These are phyloP conservation scores for thale cress (Arabidopsis thaliana) DNA, from an alignment of 345 rosid genomes.

Conservation along the genomic window DNA sequence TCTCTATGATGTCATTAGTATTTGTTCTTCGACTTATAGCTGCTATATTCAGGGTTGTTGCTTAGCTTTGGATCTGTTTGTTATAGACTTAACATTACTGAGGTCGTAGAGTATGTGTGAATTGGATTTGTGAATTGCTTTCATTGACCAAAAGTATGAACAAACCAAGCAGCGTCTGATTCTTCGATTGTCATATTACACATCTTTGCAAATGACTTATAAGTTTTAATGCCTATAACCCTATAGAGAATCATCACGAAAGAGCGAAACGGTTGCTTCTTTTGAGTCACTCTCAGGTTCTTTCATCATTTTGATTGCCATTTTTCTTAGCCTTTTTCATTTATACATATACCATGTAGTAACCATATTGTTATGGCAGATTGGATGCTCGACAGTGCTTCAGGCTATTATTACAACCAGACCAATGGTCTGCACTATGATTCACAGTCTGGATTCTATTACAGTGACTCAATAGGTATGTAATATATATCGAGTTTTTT, in stretches of 20 bases:
- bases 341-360: slow-evolving; percentile 33
- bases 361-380: slow-evolving; percentile 54
- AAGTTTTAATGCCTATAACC: slow-evolving; percentile 35
- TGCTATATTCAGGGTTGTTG: not conserved
- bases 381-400: slow-evolving; percentile 71
- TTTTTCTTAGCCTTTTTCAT: slow-evolving; percentile 13
- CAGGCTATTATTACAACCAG: slow-evolving; percentile 71
- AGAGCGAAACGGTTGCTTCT: slow-evolving; percentile 25
- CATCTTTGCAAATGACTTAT: slow-evolving; percentile 30
- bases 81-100: slow-evolving; percentile 10
- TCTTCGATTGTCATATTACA: slow-evolving; percentile 14
- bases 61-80: slow-evolving; percentile 29
- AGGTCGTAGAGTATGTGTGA: not conserved
- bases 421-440: slow-evolving; percentile 70
- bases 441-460: slow-evolving; percentile 86
- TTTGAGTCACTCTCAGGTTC: slow-evolving; percentile 46
- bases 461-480: slow-evolving; percentile 80
- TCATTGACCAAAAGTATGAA: slow-evolving; percentile 1
- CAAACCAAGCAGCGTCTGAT: not conserved
- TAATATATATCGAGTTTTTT: not conserved
- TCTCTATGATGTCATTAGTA: slow-evolving; percentile 21
- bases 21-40: slow-evolving; percentile 6
- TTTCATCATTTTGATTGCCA: slow-evolving; percentile 33
- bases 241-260: slow-evolving; percentile 40
- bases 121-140: not conserved